Evolutionary conservation across 2,329 filamentous ascomycete species (phyloP), one percentile per base, ranked within the genome.

Genomic region (Paecilomyces dactylethromorphus): DNA sequence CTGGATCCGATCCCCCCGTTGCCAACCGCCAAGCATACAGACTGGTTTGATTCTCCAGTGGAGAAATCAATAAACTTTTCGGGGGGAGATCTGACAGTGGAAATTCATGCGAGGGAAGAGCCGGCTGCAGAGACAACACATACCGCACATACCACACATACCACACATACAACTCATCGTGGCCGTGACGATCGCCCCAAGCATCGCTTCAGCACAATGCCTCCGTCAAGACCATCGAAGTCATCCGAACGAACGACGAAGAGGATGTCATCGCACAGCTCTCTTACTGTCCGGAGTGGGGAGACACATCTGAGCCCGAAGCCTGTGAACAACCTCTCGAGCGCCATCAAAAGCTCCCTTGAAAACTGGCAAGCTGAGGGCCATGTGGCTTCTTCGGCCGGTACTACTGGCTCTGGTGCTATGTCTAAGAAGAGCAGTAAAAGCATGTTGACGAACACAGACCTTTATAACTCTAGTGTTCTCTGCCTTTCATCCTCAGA

Each of bases 401-500:
- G 39, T 2, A 45, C 39, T 21, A 45, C 39, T n/a, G 39, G 39
- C 10, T 45, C 39, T 45, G 39, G 39, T 7, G n/a, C 39, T 8
- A 18, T 74, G 56, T 70, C 69, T 0, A 75, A 72, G 58, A 76
- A 76, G 60, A 74, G 70, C 54, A 75, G 74, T 62, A 73, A 67
- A 58, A 72, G 66, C 39, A 72, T 71, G 4, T 60, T 78, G 63
- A 70, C 69, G 50, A 71, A 71, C 32, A 68, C 67, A 12, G 76
- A 81, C 60, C 68, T 81, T 24, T 74, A 74, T 51, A 71, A 74
- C 13, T 74, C 74, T 7, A 81, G 79, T 61, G 70, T 81, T 11
- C 74, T 81, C 10, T 78, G 74, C 55, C 73, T 81, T 51, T 81
- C 78, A 3, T 81, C 78, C n/a, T 81, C 78, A 0, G 78, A 80